Base-by-base conservation (phyloP, 371 early-diverging fungal genomes). In the Rhizopus stolonifer region DNA sequence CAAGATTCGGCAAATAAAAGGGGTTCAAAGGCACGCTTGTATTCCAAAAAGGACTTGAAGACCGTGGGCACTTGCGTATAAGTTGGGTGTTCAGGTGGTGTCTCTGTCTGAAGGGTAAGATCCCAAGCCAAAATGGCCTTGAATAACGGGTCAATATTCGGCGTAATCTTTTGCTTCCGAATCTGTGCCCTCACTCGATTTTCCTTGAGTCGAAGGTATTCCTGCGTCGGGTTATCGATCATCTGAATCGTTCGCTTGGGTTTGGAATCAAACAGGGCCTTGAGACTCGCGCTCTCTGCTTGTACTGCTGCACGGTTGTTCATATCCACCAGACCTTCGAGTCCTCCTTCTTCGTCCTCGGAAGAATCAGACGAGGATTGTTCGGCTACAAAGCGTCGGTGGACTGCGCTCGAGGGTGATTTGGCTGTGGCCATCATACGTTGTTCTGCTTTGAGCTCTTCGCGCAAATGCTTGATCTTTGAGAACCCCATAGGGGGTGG, bases 1-100 rank as follows among this genome's bases (percentile, higher is more conserved):
- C 94, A 94, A 42, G 86, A 80, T 65, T 97, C 98, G 7, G 92
- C 61, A 14, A 94, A 53, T 36, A 94, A 48, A 36, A 97, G 60
- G 0, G 95, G 95, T 64, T 94, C 93, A 60, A 95, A 90, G 1
- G 72, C 62, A 8, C 54, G 45, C 4, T 66, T 60, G 59, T 96
- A 97, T 36, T 85, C 81, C 8, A 74, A 58, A 22, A 76, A 77
- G 17, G 72, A 65, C 0, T 65, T 52, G 50, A 91, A 96, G 1
- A 32, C 55, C 8, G 83, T 67, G 0, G 87, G 85, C 2, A 96
- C 79, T 2, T 36, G 14, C 5, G 52, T 69, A 18, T 73, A 72
- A 25, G 54, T 46, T 1, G 42, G 40, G 0, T 59, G 40, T 24
- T 67, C 59, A 0, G 80, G 82, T 3, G 82, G 82, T 0, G 70